A percentile compares a stretch with the other conserved stretches of the same genome.
phyloP scores from a whole-genome alignment of 495 filamentous ascomycete genomes.

The Daldinia caldariorum region DNA sequence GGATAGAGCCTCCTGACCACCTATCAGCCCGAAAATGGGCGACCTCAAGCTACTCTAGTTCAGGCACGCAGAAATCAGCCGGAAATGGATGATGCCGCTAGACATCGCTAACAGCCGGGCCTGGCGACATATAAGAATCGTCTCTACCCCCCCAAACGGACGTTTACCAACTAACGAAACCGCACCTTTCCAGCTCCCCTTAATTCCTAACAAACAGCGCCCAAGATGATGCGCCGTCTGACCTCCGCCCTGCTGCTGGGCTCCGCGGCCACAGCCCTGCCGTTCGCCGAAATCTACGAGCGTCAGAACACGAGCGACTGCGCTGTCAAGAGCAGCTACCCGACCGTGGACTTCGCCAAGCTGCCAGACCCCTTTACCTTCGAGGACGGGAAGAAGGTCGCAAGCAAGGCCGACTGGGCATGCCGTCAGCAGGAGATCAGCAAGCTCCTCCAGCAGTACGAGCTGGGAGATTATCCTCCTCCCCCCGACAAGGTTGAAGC shows the following conservation, averaged over 20 bases:
- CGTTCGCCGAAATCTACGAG: slow-evolving; percentile 56
- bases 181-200: slow-evolving; percentile 14
- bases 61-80: slow-evolving; percentile 34
- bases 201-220: slow-evolving; percentile 13
- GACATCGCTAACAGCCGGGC: not conserved
- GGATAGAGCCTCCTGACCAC: slow-evolving; percentile 16
- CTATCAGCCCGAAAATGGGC: slow-evolving; percentile 25
- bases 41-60: slow-evolving; percentile 18
- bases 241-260: slow-evolving; percentile 54
- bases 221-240: slow-evolving; percentile 54
- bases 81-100: slow-evolving; percentile 24
- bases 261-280: slow-evolving; percentile 53
- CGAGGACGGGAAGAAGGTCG: slow-evolving; percentile 55
- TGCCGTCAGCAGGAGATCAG: slow-evolving; percentile 62
- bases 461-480: slow-evolving; percentile 61
- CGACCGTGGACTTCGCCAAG: slow-evolving; percentile 49
- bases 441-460: slow-evolving; percentile 62
- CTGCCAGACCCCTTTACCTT: slow-evolving; percentile 65
- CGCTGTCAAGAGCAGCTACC: slow-evolving; percentile 42
- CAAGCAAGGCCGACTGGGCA: slow-evolving; percentile 58
- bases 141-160: slow-evolving; percentile 13
- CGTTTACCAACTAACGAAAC: slow-evolving; percentile 28
- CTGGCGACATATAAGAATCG: slow-evolving; percentile 26
- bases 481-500: slow-evolving; percentile 52
- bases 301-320: slow-evolving; percentile 51